These are phyloP conservation scores for Capsella rubella DNA, from an alignment of 441 rosid species.

Conservation along the genomic window DNA sequence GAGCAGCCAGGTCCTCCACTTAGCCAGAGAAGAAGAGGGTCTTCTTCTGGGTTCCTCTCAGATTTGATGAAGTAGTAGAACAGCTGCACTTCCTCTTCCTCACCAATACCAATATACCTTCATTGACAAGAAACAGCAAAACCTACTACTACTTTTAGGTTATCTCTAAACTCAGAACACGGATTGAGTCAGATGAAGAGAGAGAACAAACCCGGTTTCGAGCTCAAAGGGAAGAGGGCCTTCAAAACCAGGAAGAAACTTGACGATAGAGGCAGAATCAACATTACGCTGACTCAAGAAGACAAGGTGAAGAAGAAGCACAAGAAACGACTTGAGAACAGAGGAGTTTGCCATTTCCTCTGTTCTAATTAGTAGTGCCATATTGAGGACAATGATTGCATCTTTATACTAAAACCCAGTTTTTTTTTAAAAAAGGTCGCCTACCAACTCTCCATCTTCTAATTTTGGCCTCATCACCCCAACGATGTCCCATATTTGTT, in stretches of 20 bases:
- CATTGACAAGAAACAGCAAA: neutral
- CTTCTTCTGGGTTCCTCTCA: constrained; percentile 51
- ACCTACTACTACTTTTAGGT: neutral
- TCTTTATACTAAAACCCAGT: neutral
- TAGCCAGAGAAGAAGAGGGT: constrained; percentile 71
- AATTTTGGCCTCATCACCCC: neutral
- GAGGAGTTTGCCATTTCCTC: constrained; percentile 3
- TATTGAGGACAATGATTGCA: neutral
- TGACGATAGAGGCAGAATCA: constrained; percentile 33
- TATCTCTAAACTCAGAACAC: neutral
- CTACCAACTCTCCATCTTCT: neutral
- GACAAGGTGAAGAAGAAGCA: constrained; percentile 25
- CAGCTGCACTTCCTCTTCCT: constrained; percentile 54
- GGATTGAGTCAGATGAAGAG: neutral
- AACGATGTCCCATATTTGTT: neutral
- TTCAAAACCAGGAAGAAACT: constrained; percentile 67
- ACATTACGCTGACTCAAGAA: neutral
- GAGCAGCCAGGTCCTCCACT: constrained; percentile 88
- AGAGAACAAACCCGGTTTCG: constrained; percentile 56
- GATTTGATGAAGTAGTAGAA: constrained; percentile 70
- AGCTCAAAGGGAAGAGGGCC: constrained; percentile 74
- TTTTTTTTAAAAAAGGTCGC: neutral
- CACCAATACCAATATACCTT: constrained; percentile 68
- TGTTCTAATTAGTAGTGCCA: neutral
- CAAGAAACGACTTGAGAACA: constrained; percentile 19